Base-by-base conservation (phyloP, 306 rosid genomes). In the Acacia crassicarpa region DNA sequence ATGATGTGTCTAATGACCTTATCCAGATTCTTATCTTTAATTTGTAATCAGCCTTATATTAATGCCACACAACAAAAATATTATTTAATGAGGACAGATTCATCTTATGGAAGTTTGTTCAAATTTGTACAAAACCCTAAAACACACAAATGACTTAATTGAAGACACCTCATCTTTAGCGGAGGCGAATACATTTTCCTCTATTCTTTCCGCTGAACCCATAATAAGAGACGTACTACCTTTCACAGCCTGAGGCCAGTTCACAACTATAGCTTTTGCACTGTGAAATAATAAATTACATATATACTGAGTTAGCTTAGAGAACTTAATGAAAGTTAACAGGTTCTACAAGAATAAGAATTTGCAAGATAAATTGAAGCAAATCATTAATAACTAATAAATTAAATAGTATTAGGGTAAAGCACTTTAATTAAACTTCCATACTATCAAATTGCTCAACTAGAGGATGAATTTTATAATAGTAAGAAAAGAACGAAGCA, bases 141-240 rank as follows among this genome's bases (percentile, higher is more conserved):
- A 79, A 80, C 32, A 16, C 62, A 67, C 25, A 33, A 11, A 48
- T 20, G 63, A 51, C 43, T 14, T 72, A 30, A 78, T 23, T 35
- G 23, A 48, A 72, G 71, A 85, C 75, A 85, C 88, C 88, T 82
- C 81, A 75, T 54, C 32, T 59, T 33, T 62, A 13, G 84, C 71
- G 48, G 49, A 17, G 59, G 10, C 41, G 69, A 40, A 1, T 14
- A 12, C 61, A 30, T 23, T 43, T 58, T 11, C 67, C 67, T 82
- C 85, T 17, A 40, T 46, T 59, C 0, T 32, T 68, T 59, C 25
- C 3, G 48, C 46, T 1, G 0, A 1, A 16, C 1, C 48, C 11
- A 1, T 0, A 67, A 68, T 3, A 2, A 4, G 46, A 59, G 75
- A 10, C 30, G 17, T 13, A 19, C 0, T 32, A 6, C 38, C 0